Conservation (phyloP, 1,139 yeast species). For the Arxiozyma heterogenica region DNA sequence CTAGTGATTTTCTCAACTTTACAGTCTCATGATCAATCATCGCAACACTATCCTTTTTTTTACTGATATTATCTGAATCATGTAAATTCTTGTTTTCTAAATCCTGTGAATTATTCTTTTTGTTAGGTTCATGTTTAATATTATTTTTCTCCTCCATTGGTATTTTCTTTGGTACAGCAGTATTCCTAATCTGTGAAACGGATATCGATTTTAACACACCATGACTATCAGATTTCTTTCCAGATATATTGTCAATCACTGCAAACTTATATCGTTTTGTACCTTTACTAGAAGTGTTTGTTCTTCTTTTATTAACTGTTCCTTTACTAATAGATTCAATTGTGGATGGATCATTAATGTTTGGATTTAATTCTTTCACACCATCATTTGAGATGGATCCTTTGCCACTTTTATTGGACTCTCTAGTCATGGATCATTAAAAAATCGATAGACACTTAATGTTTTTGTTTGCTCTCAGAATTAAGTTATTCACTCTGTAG, state of each 20-base stretch:
- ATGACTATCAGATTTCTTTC: slow-evolving; percentile 6
- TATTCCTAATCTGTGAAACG: slow-evolving; percentile 26
- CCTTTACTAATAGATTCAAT: not conserved
- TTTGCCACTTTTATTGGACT: not conserved
- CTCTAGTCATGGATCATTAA: not conserved
- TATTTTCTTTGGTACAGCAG: slow-evolving; percentile 6
- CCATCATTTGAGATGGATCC: not conserved
- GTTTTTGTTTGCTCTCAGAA: not conserved
- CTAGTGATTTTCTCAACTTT: not conserved
- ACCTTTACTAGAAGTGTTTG: not conserved
- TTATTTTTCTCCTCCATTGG: not conserved
- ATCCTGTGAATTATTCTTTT: slow-evolving; percentile 1
- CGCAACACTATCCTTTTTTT: not conserved
- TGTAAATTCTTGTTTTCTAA: slow-evolving; percentile 3
- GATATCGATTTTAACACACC: slow-evolving; percentile 24
- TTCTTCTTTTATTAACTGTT: not conserved
- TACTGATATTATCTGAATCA: not conserved
- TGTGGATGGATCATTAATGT: not conserved
- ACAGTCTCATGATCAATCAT: not conserved
- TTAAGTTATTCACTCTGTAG: not conserved
- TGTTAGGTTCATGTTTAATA: not conserved
- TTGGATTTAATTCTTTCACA: not conserved
- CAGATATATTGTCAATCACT: slow-evolving; percentile 22
- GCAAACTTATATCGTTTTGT: slow-evolving; percentile 23
- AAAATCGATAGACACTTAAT: not conserved